Percentiles rank a stretch among this genome's conserved stretches.
These are phyloP conservation scores for Neurospora sp. DNA, from an alignment of 495 filamentous ascomycete species.

Conservation along the genomic window DNA sequence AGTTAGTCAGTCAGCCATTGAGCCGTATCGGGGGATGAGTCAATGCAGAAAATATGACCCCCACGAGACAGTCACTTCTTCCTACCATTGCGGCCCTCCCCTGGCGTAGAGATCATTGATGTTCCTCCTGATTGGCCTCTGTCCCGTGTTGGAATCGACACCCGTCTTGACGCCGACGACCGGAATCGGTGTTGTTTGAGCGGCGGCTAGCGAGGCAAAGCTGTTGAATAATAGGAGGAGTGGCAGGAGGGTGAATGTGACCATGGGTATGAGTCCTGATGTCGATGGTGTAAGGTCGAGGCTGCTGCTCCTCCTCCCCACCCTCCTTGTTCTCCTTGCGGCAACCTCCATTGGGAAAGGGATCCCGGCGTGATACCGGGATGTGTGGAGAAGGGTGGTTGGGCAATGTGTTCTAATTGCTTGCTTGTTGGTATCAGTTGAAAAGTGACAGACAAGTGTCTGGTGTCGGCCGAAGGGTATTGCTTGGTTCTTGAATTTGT, in stretches of 20 bases:
- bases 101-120: conserved; percentile 27
- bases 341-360: background rate
- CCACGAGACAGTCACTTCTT: background rate
- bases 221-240: background rate
- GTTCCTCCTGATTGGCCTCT: conserved; percentile 25
- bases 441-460: background rate
- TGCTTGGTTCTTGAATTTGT: background rate
- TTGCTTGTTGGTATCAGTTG: background rate
- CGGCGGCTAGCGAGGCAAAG: background rate
- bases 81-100: conserved; percentile 31
- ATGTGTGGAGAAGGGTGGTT: background rate
- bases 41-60: background rate
- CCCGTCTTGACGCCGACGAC: conserved; percentile 29
- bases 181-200: conserved; percentile 14
- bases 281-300: background rate
- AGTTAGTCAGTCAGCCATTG: background rate
- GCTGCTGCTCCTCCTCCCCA: background rate
- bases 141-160: conserved; percentile 23
- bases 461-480: background rate
- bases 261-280: background rate
- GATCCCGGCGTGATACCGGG: background rate
- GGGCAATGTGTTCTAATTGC: background rate
- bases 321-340: background rate
- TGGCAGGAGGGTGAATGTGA: background rate
- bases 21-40: background rate